phyloP scores from a whole-genome alignment of 768 basidiomycete genomes.

The Pilatotrama ljubarskyi region DNA sequence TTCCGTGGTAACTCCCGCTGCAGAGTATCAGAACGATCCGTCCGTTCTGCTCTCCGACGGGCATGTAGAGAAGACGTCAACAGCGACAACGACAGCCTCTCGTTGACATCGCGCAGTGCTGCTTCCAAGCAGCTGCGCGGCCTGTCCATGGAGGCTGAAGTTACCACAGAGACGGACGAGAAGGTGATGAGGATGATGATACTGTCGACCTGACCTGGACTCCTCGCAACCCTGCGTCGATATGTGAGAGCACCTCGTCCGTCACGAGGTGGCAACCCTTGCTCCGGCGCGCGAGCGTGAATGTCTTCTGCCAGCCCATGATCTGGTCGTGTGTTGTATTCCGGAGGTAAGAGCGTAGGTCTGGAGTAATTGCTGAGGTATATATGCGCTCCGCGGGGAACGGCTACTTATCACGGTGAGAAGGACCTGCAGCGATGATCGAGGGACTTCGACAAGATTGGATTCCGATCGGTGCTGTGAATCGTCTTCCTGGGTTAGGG shows the following conservation, averaged over 20 bases:
- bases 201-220: constrained; percentile 54
- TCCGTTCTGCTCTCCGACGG: neutral
- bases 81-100: neutral
- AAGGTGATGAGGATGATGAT: constrained; percentile 13
- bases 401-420: no score
- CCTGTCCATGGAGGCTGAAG: neutral
- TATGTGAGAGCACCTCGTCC: constrained; percentile 65
- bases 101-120: neutral
- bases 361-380: neutral
- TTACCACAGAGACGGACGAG: constrained; percentile 13
- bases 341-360: neutral
- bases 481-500: constrained; percentile 5
- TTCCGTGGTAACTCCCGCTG: neutral
- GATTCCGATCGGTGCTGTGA: constrained; percentile 9
- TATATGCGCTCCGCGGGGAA: neutral
- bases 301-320: constrained; percentile 93
- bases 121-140: neutral
- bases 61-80: neutral
- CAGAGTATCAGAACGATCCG: neutral
- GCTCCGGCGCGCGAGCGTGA: constrained; percentile 52
- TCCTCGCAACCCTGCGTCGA: constrained; percentile 65
- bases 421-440: neutral
- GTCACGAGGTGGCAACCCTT: constrained; percentile 87
- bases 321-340: neutral
- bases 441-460: constrained; percentile 1